These are phyloP conservation scores for Lantana camara DNA, from an alignment of 257 asterid species.

Conservation along the genomic window DNA sequence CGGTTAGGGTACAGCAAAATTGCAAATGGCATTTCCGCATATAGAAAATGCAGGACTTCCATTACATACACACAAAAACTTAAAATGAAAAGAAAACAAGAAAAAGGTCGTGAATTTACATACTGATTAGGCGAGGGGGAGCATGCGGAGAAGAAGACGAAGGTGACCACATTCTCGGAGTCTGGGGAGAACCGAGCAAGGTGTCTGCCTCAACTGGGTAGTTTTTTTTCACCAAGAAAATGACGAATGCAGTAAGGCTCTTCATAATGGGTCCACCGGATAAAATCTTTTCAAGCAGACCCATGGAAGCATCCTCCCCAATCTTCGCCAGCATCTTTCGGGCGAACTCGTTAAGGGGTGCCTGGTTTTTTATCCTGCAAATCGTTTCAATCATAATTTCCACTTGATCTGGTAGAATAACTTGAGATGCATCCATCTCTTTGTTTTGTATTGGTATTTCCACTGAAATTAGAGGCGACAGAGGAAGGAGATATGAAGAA, in stretches of 20 bases:
- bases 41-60: neutral
- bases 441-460: too few relatives aligned
- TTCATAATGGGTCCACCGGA: neutral
- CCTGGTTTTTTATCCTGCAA: conserved; percentile 30
- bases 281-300: conserved; percentile 24
- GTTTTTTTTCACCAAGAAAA: conserved; percentile 19
- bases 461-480: neutral
- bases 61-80: neutral
- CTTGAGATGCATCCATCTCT: conserved; percentile 23
- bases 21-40: neutral
- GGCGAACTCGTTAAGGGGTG: conserved; percentile 13
- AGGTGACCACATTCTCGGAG: conserved; percentile 1
- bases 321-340: conserved; percentile 32
- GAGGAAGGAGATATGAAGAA: too few relatives aligned
- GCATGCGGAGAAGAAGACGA: conserved; percentile 20
- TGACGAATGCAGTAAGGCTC: conserved; percentile 30
- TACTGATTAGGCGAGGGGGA: conserved; percentile 18
- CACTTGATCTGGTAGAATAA: conserved; percentile 39
- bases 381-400: conserved; percentile 26
- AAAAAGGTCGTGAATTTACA: neutral
- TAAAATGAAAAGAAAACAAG: neutral
- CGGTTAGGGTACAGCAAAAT: neutral
- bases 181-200: conserved; percentile 10
- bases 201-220: conserved; percentile 3
- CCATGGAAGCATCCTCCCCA: conserved; percentile 39